These are phyloP conservation scores for Mycocentrospora acerina DNA, from an alignment of 2,329 filamentous ascomycete species.

Conservation along the genomic window DNA sequence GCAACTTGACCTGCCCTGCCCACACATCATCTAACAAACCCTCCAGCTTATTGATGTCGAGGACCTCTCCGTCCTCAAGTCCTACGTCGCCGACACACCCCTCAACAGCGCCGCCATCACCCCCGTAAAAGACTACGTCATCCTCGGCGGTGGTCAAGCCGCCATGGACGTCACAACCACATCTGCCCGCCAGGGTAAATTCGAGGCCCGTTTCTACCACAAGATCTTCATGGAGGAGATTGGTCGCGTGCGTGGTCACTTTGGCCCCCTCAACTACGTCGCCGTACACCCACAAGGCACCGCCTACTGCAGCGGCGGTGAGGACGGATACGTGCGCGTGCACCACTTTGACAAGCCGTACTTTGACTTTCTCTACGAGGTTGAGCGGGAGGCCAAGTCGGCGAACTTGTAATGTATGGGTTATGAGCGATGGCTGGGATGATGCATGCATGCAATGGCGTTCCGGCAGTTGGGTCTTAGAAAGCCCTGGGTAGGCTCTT, in stretches of 20 bases:
- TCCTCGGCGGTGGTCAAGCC: constrained; percentile 95
- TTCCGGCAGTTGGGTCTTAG: constrained; percentile 29
- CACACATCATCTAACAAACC: constrained; percentile 2
- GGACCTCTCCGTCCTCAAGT: constrained; percentile 90
- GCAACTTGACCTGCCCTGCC: not conserved
- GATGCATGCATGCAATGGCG: constrained; percentile 42
- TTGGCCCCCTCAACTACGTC: constrained; percentile 95
- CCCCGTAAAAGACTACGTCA: constrained; percentile 94
- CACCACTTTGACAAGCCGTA: constrained; percentile 99
- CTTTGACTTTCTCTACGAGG: constrained; percentile 98
- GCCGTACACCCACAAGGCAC: constrained; percentile 89
- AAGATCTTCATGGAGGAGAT: constrained; percentile 99
- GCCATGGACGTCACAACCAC: constrained; percentile 99
- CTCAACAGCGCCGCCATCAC: constrained; percentile 95
- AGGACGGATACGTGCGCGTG: constrained; percentile 97
- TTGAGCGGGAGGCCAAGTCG: constrained; percentile 73
- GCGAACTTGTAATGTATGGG: constrained; percentile 36
- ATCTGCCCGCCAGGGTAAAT: constrained; percentile 92
- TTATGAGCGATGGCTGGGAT: constrained; percentile 24
- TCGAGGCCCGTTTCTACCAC: constrained; percentile 99
- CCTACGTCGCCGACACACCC: constrained; percentile 86
- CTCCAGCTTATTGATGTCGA: constrained; percentile 76
- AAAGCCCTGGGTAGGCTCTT: constrained; percentile 15
- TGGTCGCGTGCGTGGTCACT: constrained; percentile 93
- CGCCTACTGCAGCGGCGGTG: constrained; percentile 91